Evolutionary conservation across 345 rosid genomes (phyloP).

Genomic region (Alliaria petiolata): DNA sequence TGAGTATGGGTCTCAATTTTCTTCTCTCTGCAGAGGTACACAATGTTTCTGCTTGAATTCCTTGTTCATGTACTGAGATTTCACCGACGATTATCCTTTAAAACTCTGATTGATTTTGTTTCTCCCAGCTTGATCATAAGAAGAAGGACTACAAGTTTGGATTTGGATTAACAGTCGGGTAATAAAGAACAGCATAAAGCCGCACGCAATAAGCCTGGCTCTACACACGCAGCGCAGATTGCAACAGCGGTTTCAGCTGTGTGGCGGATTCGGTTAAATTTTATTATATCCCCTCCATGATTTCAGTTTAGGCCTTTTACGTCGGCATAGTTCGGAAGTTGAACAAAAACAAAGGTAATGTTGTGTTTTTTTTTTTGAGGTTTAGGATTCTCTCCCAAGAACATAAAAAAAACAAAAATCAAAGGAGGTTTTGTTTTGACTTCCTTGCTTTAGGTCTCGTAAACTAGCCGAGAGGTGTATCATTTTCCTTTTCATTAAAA

Average conservation of each 20-base stretch:
- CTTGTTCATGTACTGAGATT: neutral
- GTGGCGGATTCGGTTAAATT: conserved; percentile 7
- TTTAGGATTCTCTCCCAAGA: conserved; percentile 8
- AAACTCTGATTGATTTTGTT: neutral
- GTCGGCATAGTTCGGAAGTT: conserved; percentile 12
- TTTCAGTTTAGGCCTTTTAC: conserved; percentile 28
- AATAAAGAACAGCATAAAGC: conserved; percentile 6
- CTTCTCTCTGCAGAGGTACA: conserved; percentile 92
- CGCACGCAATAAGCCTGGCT: conserved; percentile 20
- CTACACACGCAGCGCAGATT: conserved; percentile 14
- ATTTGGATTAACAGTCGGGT: conserved; percentile 87
- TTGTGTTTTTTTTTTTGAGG: conserved; percentile 21
- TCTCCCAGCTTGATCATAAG: conserved; percentile 73
- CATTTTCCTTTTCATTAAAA: neutral
- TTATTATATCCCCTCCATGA: conserved; percentile 6
- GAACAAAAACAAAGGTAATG: neutral
- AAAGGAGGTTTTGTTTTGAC: conserved; percentile 12
- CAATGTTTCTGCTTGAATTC: neutral
- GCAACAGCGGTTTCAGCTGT: conserved; percentile 10
- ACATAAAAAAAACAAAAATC: neutral
- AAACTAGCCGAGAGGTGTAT: conserved; percentile 1
- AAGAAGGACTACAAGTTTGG: conserved; percentile 97
- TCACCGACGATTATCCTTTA: neutral
- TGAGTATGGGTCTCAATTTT: conserved; percentile 85
- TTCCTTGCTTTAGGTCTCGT: conserved; percentile 9